These are phyloP conservation scores for Helianthus annuus DNA, from an alignment of 129 eudicot species.

Conservation along the genomic window DNA sequence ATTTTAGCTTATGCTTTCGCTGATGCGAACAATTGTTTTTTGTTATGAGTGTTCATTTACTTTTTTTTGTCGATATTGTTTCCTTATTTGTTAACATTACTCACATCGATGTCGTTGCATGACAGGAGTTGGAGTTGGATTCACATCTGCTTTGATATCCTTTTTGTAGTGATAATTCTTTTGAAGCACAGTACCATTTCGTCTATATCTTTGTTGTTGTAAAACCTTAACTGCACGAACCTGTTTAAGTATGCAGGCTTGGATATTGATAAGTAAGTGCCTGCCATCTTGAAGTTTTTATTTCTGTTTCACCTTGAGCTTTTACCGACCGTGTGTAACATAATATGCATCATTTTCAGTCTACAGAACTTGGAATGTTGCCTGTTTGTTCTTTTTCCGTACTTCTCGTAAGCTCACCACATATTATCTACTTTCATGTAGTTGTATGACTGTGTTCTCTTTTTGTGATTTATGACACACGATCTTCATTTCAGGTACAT, in stretches of 20 bases:
- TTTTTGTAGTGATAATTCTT: constrained; percentile 34
- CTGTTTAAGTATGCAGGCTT: constrained; percentile 98
- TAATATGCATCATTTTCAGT: constrained; percentile 46
- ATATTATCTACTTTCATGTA: constrained; percentile 11
- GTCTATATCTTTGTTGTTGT: constrained; percentile 25
- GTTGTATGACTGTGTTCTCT: constrained; percentile 2
- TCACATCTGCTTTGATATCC: constrained; percentile 98
- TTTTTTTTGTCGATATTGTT: constrained; percentile 3
- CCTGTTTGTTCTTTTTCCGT: constrained; percentile 97
- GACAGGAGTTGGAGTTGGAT: constrained; percentile 99
- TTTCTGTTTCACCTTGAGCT: constrained; percentile 3
- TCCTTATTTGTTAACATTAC: constrained; percentile 2
- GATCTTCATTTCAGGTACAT: constrained; percentile 64
- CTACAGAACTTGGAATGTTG: constrained; percentile 99
- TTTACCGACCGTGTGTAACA: constrained; percentile 21
- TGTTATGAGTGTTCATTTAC: not conserved
- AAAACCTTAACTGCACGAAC: constrained; percentile 80
- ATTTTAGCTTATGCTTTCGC: constrained; percentile 3
- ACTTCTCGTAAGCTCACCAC: constrained; percentile 83
- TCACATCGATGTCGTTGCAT: constrained; percentile 23
- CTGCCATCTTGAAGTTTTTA: not conserved
- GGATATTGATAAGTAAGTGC: constrained; percentile 93
- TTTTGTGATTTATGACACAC: constrained; percentile 18
- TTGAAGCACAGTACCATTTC: constrained; percentile 7
- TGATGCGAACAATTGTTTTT: constrained; percentile 2